These are phyloP conservation scores for Micractinium sp. DNA, from an alignment of 139 green algal species.

Conservation along the genomic window DNA sequence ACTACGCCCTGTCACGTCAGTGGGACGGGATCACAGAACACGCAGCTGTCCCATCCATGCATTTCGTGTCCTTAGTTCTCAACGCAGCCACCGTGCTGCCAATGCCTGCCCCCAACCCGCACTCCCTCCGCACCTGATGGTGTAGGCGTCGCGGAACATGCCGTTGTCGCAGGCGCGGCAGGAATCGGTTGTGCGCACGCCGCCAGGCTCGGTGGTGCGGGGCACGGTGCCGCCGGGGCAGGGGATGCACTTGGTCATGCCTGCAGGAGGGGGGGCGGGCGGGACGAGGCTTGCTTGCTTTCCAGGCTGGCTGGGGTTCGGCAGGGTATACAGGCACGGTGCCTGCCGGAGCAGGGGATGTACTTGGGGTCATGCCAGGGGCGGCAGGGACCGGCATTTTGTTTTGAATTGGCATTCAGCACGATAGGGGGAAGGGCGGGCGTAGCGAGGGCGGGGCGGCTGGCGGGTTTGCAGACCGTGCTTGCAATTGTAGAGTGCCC, in stretches of 20 bases:
- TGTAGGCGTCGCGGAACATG: background rate
- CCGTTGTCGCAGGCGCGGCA: background rate
- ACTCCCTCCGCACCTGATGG: background rate
- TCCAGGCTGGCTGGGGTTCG: too few relatives aligned
- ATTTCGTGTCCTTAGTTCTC: too few relatives aligned
- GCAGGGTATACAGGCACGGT: background rate
- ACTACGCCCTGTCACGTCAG: too few relatives aligned
- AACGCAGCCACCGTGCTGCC: background rate
- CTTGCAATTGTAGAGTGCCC: too few relatives aligned
- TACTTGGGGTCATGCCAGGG: too few relatives aligned
- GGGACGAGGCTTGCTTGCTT: too few relatives aligned
- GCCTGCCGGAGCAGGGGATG: background rate
- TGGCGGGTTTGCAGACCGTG: background rate
- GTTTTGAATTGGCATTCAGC: background rate
- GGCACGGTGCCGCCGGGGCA: background rate
- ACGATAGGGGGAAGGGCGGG: background rate
- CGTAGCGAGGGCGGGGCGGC: too few relatives aligned
- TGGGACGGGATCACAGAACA: too few relatives aligned
- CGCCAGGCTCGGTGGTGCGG: background rate
- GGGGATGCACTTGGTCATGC: background rate
- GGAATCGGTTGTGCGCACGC: background rate
- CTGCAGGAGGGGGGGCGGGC: background rate
- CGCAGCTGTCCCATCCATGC: too few relatives aligned
- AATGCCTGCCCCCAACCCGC: background rate
- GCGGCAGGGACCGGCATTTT: too few relatives aligned